A percentile compares a stretch with the other conserved stretches of the same genome.
Conservation (phyloP, 306 rosid species). For the Malus sieversii region DNA sequence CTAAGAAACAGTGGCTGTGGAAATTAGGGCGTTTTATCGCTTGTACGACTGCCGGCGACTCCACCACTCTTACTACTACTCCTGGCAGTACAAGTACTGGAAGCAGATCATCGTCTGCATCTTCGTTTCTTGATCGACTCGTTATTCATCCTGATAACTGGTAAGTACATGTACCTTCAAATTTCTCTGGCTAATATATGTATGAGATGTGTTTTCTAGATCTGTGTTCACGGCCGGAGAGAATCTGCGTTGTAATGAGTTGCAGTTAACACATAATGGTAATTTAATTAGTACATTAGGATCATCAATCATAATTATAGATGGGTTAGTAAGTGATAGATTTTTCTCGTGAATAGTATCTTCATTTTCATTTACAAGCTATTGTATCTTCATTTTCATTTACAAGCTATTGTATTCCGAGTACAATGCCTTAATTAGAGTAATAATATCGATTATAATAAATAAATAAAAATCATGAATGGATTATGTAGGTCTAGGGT, state of each 20-base stretch:
- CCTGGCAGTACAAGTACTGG: background rate
- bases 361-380: too few species aligned
- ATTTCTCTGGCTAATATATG: background rate
- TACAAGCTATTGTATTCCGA: too few species aligned
- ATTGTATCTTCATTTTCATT: too few species aligned
- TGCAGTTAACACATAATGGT: too few species aligned
- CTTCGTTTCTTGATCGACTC: constrained; percentile 2
- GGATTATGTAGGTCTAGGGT: background rate
- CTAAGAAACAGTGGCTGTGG: background rate
- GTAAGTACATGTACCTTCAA: background rate
- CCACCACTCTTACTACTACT: background rate
- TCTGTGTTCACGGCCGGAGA: background rate
- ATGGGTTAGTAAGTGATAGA: too few species aligned
- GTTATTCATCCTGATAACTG: constrained; percentile 34
- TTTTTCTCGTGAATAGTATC: too few species aligned
- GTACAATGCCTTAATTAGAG: too few species aligned
- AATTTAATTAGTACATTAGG: too few species aligned
- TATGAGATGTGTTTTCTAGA: background rate
- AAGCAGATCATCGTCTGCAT: background rate
- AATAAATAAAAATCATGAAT: too few species aligned
- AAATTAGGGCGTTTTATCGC: background rate
- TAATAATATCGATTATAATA: too few species aligned
- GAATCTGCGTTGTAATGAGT: too few species aligned
- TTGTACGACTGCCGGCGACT: background rate
- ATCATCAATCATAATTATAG: too few species aligned